phyloP scores from a whole-genome alignment of 495 filamentous ascomycete genomes.

The Lindgomyces ingoldianus region DNA sequence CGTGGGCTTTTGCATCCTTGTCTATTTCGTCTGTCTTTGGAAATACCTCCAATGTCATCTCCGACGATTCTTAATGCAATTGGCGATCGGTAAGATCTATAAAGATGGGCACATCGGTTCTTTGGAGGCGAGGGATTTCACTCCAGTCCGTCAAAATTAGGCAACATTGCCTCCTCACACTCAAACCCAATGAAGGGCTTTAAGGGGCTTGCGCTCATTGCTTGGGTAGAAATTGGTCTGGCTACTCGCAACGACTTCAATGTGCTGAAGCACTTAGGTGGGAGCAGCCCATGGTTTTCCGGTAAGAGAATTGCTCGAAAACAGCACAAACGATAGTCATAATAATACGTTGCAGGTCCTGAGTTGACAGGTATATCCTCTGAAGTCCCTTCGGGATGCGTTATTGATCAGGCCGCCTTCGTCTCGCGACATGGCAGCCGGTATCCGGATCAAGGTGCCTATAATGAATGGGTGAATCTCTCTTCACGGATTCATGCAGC shows the following conservation, averaged over 20 bases:
- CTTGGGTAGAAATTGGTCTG: background rate
- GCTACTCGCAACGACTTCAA: conserved; percentile 27
- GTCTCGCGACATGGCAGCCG: conserved; percentile 59
- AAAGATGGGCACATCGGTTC: background rate
- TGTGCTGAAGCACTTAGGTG: conserved; percentile 53
- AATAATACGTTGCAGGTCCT: conserved; percentile 44
- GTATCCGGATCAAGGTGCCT: conserved; percentile 58
- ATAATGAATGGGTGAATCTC: conserved; percentile 51
- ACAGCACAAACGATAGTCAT: background rate
- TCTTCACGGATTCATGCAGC: conserved; percentile 51
- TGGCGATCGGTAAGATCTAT: background rate
- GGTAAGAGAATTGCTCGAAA: background rate
- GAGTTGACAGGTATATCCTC: conserved; percentile 55
- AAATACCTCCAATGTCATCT: conserved; percentile 23
- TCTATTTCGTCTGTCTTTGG: background rate
- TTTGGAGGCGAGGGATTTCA: background rate
- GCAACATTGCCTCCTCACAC: background rate
- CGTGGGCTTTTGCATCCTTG: conserved; percentile 4
- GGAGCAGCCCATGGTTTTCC: conserved; percentile 57
- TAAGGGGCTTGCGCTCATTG: background rate
- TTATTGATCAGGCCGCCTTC: conserved; percentile 57
- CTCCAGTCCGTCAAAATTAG: background rate
- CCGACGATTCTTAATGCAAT: background rate
- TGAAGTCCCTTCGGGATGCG: conserved; percentile 53
- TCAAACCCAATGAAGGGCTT: conserved; percentile 3